Evolutionary conservation across 2,329 filamentous ascomycete genomes (phyloP).

Genomic region (Monosporascus sp.): DNA sequence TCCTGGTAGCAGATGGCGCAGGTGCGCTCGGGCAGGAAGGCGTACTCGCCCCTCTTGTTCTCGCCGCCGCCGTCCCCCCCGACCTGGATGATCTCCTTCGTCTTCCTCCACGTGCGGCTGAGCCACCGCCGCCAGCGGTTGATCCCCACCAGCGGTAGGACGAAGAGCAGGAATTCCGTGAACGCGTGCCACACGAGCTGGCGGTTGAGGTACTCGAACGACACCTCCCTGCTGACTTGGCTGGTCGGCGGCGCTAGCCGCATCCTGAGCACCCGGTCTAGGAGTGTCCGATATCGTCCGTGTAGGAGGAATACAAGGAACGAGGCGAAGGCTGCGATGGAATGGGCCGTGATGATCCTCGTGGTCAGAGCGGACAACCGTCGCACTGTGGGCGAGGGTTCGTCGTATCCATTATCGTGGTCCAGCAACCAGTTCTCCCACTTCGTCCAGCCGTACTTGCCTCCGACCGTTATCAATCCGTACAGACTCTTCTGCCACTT

Average conservation of each 20-base stretch:
- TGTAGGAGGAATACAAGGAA: conserved; percentile 90
- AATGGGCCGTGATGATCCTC: conserved; percentile 66
- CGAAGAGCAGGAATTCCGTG: conserved; percentile 95
- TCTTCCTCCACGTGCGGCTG: conserved; percentile 78
- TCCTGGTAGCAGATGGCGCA: conserved; percentile 97
- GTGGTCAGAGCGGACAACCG: conserved; percentile 66
- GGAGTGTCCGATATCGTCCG: conserved; percentile 82
- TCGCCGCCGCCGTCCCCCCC: conserved; percentile 43
- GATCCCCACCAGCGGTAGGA: conserved; percentile 94
- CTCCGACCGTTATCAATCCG: conserved; percentile 79
- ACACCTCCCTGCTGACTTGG: conserved; percentile 85
- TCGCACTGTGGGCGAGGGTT: conserved; percentile 45
- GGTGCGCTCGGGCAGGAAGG: conserved; percentile 85
- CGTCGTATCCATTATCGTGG: conserved; percentile 69
- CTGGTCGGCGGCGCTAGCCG: conserved; percentile 79
- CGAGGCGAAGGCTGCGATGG: conserved; percentile 73
- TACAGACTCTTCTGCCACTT: conserved; percentile 79
- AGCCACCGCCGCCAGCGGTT: conserved; percentile 89
- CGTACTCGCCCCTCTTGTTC: conserved; percentile 65
- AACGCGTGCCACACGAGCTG: conserved; percentile 99
- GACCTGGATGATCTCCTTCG: conserved; percentile 57
- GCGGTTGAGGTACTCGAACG: conserved; percentile 94
- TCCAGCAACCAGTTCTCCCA: conserved; percentile 85
- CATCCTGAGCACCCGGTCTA: conserved; percentile 79
- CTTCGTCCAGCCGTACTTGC: conserved; percentile 83